These are phyloP conservation scores for Curvularia hawaiiensis DNA, from an alignment of 2,329 filamentous ascomycete species.

Conservation along the genomic window DNA sequence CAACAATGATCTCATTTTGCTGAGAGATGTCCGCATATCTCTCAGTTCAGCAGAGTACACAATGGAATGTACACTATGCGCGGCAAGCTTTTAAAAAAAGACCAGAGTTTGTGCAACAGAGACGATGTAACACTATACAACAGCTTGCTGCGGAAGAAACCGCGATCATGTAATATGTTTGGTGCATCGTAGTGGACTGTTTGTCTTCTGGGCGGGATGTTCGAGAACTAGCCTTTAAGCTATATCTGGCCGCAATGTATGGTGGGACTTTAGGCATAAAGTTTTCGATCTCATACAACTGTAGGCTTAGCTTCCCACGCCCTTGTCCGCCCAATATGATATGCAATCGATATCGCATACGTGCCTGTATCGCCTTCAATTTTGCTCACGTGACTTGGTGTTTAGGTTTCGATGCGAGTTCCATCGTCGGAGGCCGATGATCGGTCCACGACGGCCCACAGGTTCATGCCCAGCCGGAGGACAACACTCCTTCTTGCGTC, in stretches of 20 bases:
- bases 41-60: background rate
- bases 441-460: constrained; percentile 9
- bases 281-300: background rate
- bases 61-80: background rate
- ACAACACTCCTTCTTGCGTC: background rate
- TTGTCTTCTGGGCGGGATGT: background rate
- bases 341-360: too few relatives aligned
- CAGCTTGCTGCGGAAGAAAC: too few relatives aligned
- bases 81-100: too few relatives aligned
- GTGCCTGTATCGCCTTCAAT: background rate
- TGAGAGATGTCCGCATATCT: background rate
- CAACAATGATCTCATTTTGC: background rate
- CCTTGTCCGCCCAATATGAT: background rate
- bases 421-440: background rate
- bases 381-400: constrained; percentile 1
- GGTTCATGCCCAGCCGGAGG: constrained; percentile 1
- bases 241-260: background rate
- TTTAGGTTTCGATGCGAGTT: background rate
- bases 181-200: too few relatives aligned
- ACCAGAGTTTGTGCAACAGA: too few relatives aligned
- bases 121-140: too few relatives aligned
- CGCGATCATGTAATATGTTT: too few relatives aligned
- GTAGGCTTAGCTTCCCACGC: background rate
- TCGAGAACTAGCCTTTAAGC: background rate
- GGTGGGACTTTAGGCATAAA: background rate